Base-by-base conservation (phyloP, 805 yeast species). In the Saturnispora ahearnii region DNA sequence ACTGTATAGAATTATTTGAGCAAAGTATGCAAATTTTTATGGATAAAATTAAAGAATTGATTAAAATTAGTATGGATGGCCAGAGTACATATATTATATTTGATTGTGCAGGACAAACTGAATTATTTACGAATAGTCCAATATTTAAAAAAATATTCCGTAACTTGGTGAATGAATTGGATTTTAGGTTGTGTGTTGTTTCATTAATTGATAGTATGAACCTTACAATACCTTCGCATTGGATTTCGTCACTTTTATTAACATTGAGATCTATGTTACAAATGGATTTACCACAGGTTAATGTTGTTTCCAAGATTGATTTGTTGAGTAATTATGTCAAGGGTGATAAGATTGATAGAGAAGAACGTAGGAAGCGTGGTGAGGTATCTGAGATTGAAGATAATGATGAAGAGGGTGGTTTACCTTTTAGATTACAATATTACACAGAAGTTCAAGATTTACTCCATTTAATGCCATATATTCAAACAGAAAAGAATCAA, bases 71-170 rank as follows among this genome's bases (percentile, higher is more conserved):
- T 51, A 42, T 59, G 38, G 82, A 79, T 50, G 68, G 66, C 9
- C 60, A 62, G 38, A 71, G 71, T 22, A 78, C 82, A 37, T 88
- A 88, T 56, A 64, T 88, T 11, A 70, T 88, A 4, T 86, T 88
- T 67, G 96, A 88, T 64, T 87, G 95, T 61, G 96, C 97, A 1
- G 99, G 99, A 1, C 99, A 93, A 64, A 93, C 89, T 1, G 99
- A 93, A 63, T 74, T 93, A 13, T 93, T 87, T 67, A 93, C 99
- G 3, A 95, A 87, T 61, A 95, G 87, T 59, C 76, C 82, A 1
- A 81, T 96, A 0, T 68, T 95, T 41, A 74, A 73, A 40, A 71
- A 72, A 47, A 83, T 93, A 5, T 87, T 90, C 65, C 75, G 76
- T 53, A 73, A 64, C 44, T 68, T 93, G 42, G 82, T 79, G 52